Percentiles rank a stretch among this genome's conserved stretches.
Evolutionary conservation across 345 rosid genomes (phyloP).

Genomic region (Durio zibethinus): DNA sequence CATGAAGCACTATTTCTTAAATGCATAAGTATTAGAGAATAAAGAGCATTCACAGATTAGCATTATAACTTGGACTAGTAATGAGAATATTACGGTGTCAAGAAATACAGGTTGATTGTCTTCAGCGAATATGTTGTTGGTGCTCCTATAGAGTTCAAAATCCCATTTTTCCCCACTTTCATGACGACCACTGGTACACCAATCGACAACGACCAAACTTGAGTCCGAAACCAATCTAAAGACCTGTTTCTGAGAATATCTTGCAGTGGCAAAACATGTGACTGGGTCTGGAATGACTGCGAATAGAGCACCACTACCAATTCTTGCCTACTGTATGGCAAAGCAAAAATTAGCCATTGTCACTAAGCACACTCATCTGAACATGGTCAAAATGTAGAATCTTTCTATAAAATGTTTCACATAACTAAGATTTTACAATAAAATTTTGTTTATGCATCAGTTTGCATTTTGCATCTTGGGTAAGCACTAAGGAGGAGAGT

Average conservation of each 20-base stretch:
- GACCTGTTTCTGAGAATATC: slow-evolving; percentile 81
- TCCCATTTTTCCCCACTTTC: slow-evolving; percentile 94
- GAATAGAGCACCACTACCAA: slow-evolving; percentile 63
- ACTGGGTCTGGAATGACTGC: slow-evolving; percentile 89
- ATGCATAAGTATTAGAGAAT: neutral
- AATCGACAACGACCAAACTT: slow-evolving; percentile 75
- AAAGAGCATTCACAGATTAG: neutral
- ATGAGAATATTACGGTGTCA: slow-evolving; percentile 52
- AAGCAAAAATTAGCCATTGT: slow-evolving; percentile 12
- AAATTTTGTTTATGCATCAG: too few relatives aligned
- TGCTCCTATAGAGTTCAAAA: slow-evolving; percentile 75
- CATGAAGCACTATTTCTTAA: neutral
- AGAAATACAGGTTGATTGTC: slow-evolving; percentile 65
- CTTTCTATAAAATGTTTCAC: neutral
- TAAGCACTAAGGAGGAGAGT: neutral
- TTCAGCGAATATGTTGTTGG: slow-evolving; percentile 58
- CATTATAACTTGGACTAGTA: neutral
- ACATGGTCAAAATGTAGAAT: neutral
- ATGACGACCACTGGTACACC: slow-evolving; percentile 95
- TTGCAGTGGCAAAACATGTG: slow-evolving; percentile 85
- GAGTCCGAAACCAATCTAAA: slow-evolving; percentile 65
- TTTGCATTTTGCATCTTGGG: neutral
- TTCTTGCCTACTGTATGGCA: slow-evolving; percentile 64
- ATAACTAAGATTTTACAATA: neutral
- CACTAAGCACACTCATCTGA: slow-evolving; percentile 3